Conservation (phyloP, 1,284 basidiomycete genomes). For the Rugiboletus extremiorientalis region DNA sequence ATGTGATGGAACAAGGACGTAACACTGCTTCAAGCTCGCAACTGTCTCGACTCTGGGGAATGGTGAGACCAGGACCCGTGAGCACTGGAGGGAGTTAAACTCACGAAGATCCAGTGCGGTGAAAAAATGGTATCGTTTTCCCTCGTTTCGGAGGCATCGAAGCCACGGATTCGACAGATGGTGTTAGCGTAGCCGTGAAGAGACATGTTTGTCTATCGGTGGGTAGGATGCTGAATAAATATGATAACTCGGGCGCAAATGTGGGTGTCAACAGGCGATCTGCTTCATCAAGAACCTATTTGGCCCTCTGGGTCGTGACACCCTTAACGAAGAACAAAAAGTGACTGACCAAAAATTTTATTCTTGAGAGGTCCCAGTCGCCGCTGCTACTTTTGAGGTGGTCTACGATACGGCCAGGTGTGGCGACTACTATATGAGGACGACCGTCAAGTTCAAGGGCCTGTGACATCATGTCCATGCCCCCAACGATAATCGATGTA, state of each 20-base stretch:
- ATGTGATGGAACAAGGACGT: conserved; percentile 93
- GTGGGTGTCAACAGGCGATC: conserved; percentile 91
- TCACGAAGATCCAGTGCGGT: conserved; percentile 78
- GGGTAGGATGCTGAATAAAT: conserved; percentile 81
- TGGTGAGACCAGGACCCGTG: conserved; percentile 3
- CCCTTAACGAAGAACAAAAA: background rate
- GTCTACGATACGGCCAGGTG: conserved; percentile 94
- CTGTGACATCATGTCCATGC: conserved; percentile 98
- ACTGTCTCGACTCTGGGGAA: conserved; percentile 79
- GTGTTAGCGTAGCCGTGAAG: conserved; percentile 94
- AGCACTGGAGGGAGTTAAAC: conserved; percentile 26
- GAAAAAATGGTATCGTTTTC: conserved; percentile 86
- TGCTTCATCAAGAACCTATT: conserved; percentile 92
- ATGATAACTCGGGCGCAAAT: conserved; percentile 84
- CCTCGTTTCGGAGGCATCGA: conserved; percentile 75
- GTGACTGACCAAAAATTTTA: conserved; percentile 78
- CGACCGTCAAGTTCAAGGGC: conserved; percentile 83
- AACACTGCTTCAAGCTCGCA: conserved; percentile 82
- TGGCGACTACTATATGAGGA: conserved; percentile 95
- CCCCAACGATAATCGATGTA: conserved; percentile 91
- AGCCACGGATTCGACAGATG: conserved; percentile 82
- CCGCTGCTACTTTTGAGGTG: conserved; percentile 78
- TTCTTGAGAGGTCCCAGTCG: conserved; percentile 83
- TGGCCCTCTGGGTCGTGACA: background rate
- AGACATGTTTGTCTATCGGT: conserved; percentile 91